Percentiles rank a stretch among this genome's conserved stretches.
Conservation (phyloP, 169 alveolate species). For the Eimeria zaria region DNA sequence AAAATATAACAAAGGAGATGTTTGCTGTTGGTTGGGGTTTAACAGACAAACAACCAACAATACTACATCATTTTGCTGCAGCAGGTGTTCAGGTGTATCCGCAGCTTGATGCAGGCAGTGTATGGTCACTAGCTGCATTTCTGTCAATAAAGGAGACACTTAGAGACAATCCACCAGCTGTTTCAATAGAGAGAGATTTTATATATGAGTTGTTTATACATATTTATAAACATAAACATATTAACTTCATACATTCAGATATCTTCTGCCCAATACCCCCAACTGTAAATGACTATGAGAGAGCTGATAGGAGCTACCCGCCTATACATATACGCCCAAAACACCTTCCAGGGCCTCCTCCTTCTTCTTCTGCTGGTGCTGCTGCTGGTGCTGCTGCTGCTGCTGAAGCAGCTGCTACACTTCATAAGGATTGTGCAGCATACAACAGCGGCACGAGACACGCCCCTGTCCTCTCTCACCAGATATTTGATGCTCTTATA, state of each 20-base stretch:
- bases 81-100: slow-evolving; percentile 52
- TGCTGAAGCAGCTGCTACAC: not conserved
- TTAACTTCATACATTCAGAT: slow-evolving; percentile 51
- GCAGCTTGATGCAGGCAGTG: slow-evolving; percentile 16
- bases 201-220: slow-evolving; percentile 49
- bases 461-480: slow-evolving; percentile 79
- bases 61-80: slow-evolving; percentile 51
- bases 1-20: too few species aligned
- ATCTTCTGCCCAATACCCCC: slow-evolving; percentile 64
- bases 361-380: not conserved
- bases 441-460: slow-evolving; percentile 57
- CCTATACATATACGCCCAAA: slow-evolving; percentile 31
- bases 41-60: not conserved
- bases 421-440: slow-evolving; percentile 38
- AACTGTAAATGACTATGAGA: slow-evolving; percentile 1
- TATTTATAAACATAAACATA: slow-evolving; percentile 23
- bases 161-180: slow-evolving; percentile 5
- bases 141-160: not conserved
- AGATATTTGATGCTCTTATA: slow-evolving; percentile 51
- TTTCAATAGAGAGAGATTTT: slow-evolving; percentile 22
- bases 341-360: not conserved
- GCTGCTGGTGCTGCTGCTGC: slow-evolving; percentile 40
- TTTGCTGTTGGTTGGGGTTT: slow-evolving; percentile 29
- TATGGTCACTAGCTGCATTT: slow-evolving; percentile 19
- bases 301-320: slow-evolving; percentile 30